These are phyloP conservation scores for Aspergillus carbonarius DNA, from an alignment of 2,329 filamentous ascomycete species.

Conservation along the genomic window DNA sequence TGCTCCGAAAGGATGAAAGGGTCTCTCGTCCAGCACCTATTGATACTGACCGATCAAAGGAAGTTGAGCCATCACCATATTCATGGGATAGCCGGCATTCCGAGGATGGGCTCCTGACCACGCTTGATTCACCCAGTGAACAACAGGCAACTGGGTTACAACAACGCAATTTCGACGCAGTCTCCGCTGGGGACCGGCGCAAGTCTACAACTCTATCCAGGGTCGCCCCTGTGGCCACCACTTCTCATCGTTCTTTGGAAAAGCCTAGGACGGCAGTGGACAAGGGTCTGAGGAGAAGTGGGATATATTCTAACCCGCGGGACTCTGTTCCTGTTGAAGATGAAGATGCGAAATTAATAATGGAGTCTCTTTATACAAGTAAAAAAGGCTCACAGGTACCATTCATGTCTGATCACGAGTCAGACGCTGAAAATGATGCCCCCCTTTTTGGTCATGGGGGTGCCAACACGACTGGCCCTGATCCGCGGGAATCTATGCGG, in stretches of 20 bases:
- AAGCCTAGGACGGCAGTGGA: constrained; percentile 24
- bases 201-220: constrained; percentile 24
- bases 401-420: constrained; percentile 19
- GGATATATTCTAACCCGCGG: constrained; percentile 27
- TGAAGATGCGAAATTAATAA: constrained; percentile 41
- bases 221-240: constrained; percentile 26
- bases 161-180: constrained; percentile 16
- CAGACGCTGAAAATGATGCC: constrained; percentile 25
- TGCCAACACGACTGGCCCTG: constrained; percentile 7
- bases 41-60: constrained; percentile 43
- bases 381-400: constrained; percentile 25
- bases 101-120: constrained; percentile 49
- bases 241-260: constrained; percentile 34
- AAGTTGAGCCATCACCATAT: constrained; percentile 50
- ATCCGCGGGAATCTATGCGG: constrained; percentile 12
- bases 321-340: constrained; percentile 35
- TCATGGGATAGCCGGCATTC: constrained; percentile 55
- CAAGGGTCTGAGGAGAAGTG: constrained; percentile 33
- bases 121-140: constrained; percentile 27
- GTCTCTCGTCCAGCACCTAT: constrained; percentile 42
- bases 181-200: constrained; percentile 18
- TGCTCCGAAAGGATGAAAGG: constrained; percentile 24
- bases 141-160: constrained; percentile 10
- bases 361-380: constrained; percentile 32
- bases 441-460: constrained; percentile 29